These are phyloP conservation scores for Hypsizygus ulmarius DNA, from an alignment of 1,284 basidiomycete genomes.

Conservation along the genomic window DNA sequence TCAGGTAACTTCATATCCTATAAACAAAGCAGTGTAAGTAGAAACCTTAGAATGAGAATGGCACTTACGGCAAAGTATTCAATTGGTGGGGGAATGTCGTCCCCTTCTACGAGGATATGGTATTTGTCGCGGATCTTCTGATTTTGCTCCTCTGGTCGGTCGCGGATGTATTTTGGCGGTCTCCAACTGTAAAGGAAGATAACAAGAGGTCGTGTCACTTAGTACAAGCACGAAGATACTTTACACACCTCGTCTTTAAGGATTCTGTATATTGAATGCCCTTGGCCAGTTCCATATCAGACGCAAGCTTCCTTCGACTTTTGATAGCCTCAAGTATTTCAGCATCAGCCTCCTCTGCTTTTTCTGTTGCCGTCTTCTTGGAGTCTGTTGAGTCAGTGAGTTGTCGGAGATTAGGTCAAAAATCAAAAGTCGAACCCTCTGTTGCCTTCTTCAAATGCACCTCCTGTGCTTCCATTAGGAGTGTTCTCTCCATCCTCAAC, in stretches of 20 bases:
- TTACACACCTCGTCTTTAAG: constrained; percentile 71
- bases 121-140: constrained; percentile 81
- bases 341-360: constrained; percentile 85
- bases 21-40: constrained; percentile 10
- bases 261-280: constrained; percentile 91
- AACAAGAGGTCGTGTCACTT: neutral
- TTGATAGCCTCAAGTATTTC: constrained; percentile 91
- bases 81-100: constrained; percentile 92
- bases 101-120: constrained; percentile 91
- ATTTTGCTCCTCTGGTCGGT: constrained; percentile 68
- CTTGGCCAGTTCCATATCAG: constrained; percentile 89
- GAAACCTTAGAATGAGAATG: neutral
- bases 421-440: constrained; percentile 57
- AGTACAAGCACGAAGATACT: constrained; percentile 6
- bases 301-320: constrained; percentile 86
- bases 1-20: constrained; percentile 98
- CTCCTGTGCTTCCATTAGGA: constrained; percentile 90
- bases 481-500: constrained; percentile 77
- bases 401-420: neutral
- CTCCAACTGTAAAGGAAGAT: constrained; percentile 62
- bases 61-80: constrained; percentile 77
- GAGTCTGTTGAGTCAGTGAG: constrained; percentile 54
- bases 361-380: constrained; percentile 81
- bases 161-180: constrained; percentile 82
- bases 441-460: constrained; percentile 79